phyloP scores from a whole-genome alignment of 2,329 filamentous ascomycete species.

The Chaetomiaceae sp. region DNA sequence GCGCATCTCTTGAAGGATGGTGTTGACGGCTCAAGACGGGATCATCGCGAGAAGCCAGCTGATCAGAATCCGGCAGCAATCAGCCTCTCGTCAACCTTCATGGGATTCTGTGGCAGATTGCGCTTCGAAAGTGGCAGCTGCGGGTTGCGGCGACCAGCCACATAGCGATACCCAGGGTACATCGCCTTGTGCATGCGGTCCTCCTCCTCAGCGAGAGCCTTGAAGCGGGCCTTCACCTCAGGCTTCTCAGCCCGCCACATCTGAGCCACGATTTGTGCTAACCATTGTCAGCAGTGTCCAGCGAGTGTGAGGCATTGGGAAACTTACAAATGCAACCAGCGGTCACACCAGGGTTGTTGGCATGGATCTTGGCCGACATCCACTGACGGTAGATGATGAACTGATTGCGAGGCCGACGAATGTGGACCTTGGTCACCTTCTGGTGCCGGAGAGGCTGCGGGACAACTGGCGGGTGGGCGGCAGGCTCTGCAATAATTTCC shows the following conservation, averaged over 20 bases:
- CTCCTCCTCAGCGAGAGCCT: slow-evolving; percentile 13
- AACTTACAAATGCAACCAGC: slow-evolving; percentile 18
- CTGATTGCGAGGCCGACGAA: slow-evolving; percentile 16
- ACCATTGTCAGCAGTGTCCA: slow-evolving; percentile 1
- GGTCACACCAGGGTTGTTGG: slow-evolving; percentile 14
- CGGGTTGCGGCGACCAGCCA: slow-evolving; percentile 5
- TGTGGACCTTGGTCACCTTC: slow-evolving; percentile 8
- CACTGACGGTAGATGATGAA: slow-evolving; percentile 22
- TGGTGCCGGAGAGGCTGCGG: not conserved
- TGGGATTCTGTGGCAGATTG: slow-evolving; percentile 1
- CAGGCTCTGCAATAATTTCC: not conserved
- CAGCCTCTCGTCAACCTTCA: slow-evolving; percentile 8
- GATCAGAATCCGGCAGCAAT: slow-evolving; percentile 8
- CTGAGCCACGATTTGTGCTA: slow-evolving; percentile 13
- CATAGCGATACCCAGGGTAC: slow-evolving; percentile 15
- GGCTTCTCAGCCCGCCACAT: slow-evolving; percentile 14
- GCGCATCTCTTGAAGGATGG: not conserved
- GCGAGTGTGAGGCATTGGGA: no score
- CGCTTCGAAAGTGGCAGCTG: not conserved
- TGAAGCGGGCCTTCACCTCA: slow-evolving; percentile 11
- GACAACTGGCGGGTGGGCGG: not conserved
- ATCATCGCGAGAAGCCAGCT: not conserved
- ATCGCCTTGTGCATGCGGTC: slow-evolving; percentile 8
- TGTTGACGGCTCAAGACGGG: not conserved
- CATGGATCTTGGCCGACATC: slow-evolving; percentile 17